Conservation (phyloP, 345 rosid species). For the Ricinus communis region DNA sequence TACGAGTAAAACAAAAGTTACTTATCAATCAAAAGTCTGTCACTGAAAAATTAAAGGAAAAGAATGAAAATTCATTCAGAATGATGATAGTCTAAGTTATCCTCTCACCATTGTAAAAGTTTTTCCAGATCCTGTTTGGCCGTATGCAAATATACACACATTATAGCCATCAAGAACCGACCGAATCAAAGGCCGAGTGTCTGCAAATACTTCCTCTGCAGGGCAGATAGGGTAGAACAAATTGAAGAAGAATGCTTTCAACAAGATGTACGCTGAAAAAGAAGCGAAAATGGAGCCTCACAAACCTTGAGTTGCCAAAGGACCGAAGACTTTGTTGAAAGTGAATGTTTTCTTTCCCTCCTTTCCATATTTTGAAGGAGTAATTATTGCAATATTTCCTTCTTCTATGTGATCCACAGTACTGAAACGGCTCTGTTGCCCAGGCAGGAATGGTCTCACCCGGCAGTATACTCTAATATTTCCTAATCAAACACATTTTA, state of each 20-base stretch:
- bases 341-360: constrained; percentile 33
- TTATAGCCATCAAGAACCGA: constrained; percentile 39
- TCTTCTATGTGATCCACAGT: constrained; percentile 35
- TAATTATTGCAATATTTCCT: constrained; percentile 22
- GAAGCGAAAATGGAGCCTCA: not conserved
- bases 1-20: constrained; percentile 13
- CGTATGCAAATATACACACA: constrained; percentile 38
- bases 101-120: constrained; percentile 36
- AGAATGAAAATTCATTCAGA: not conserved
- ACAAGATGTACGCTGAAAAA: not conserved
- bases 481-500: constrained; percentile 18
- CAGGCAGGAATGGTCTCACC: constrained; percentile 37
- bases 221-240: not conserved
- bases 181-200: constrained; percentile 37
- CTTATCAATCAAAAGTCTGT: not conserved
- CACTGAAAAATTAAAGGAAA: too few relatives aligned
- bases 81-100: not conserved
- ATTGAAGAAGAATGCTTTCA: not conserved
- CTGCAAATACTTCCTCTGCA: constrained; percentile 36
- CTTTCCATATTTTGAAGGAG: constrained; percentile 34
- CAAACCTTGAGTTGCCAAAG: constrained; percentile 32
- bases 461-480: constrained; percentile 39
- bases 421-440: constrained; percentile 27
- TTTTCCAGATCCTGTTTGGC: constrained; percentile 40
- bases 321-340: constrained; percentile 35